Conservation (phyloP, 768 basidiomycete species). For the Candolleomyces aberdarensis region DNA sequence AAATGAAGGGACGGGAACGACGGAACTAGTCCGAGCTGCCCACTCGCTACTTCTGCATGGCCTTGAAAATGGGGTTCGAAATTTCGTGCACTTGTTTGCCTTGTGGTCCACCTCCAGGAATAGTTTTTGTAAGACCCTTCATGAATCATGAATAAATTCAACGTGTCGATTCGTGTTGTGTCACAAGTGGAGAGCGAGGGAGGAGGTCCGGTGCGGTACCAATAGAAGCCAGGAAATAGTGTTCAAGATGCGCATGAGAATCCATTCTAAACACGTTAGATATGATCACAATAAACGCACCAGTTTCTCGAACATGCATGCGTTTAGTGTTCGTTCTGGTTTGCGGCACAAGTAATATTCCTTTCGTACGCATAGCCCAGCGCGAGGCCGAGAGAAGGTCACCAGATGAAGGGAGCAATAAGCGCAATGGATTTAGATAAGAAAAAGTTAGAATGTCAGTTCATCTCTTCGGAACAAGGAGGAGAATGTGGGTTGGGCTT, state of each 20-base stretch:
- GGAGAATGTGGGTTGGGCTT: not conserved
- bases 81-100: conserved; percentile 87
- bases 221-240: not conserved
- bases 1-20: not conserved
- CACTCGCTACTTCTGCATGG: conserved; percentile 71
- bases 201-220: too few relatives aligned
- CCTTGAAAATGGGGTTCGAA: conserved; percentile 76
- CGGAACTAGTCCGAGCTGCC: not conserved
- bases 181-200: not conserved
- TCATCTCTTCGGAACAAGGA: not conserved
- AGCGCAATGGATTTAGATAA: not conserved
- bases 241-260: not conserved
- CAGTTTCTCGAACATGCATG: conserved; percentile 95
- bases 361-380: conserved; percentile 34
- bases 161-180: not conserved
- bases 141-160: conserved; percentile 29
- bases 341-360: conserved; percentile 88
- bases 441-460: not conserved
- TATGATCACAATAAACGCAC: conserved; percentile 43
- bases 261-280: not conserved
- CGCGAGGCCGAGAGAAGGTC: not conserved
- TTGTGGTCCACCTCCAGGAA: conserved; percentile 84
- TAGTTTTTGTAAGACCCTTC: conserved; percentile 89
- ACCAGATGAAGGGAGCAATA: not conserved
- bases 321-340: conserved; percentile 83